Base-by-base conservation (phyloP, 2,329 filamentous ascomycete species). In the Paecilomyces dactylethromorphus region DNA sequence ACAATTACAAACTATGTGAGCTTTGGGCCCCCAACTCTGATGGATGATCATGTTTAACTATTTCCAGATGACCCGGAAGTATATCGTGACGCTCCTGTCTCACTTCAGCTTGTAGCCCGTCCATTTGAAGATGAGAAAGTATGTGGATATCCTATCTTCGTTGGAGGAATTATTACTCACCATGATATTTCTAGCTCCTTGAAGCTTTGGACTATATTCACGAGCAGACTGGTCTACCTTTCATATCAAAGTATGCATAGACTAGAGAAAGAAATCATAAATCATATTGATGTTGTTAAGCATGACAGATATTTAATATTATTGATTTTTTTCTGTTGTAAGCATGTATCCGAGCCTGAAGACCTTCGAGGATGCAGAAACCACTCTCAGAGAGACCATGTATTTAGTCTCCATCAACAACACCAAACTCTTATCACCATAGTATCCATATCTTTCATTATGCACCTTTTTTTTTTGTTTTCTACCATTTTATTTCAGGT, bases 121-220 rank as follows among this genome's bases (percentile, higher is more conserved):
- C 72, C 79, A 53, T 79, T 80, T 58, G 77, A 82, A 53, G 83
- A 86, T 60, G 83, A 85, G 66, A 82, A 84, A 68, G 66, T 83
- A 32, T 33, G 26, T 21, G 10, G 21, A 51, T 51, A 21, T 15
- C 49, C 8, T 18, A 13, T n/a, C 13, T 3, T 22, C 5, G 12
- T 32, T 33, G 3, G 22, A 29, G 3, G 4, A 31, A 54, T 18
- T 21, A 31, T 15, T 45, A 29, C 55, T 55, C n/a, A 58, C 15
- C 3, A 29, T 4, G 12, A 2, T 13, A 10, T 52, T 3, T 53
- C 33, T 31, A 60, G 59, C 39, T 60, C 21, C 59, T 60, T 29
- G 59, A 60, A 53, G 59, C 56, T 15, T 26, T 60, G 12, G 59
- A 60, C 26, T 56, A 58, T n/a, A 60, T 60, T 12, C 59, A 60